Conservation (phyloP, 2,329 filamentous ascomycete genomes). For the Fusarium xylarioides region DNA sequence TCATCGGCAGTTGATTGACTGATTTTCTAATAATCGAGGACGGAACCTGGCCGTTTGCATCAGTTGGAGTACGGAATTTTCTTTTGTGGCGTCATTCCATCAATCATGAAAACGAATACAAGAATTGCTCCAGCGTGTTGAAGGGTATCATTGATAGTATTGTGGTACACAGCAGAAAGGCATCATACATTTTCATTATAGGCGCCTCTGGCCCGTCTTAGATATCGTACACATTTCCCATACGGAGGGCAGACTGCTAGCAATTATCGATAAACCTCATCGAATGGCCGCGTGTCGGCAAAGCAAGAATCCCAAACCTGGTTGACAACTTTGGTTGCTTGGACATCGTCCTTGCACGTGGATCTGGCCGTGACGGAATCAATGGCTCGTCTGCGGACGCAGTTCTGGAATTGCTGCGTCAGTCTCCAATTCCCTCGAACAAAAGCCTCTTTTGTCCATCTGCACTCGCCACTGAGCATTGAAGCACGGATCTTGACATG, state of each 20-base stretch:
- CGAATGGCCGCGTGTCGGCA: slow-evolving; percentile 91
- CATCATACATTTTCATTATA: slow-evolving; percentile 15
- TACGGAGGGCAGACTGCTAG: neutral
- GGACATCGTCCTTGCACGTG: slow-evolving; percentile 82
- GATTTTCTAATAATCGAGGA: slow-evolving; percentile 17
- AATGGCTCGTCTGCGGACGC: slow-evolving; percentile 83
- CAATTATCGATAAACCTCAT: slow-evolving; percentile 86
- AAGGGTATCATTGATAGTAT: slow-evolving; percentile 42
- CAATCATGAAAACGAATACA: slow-evolving; percentile 22
- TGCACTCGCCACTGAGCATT: slow-evolving; percentile 92
- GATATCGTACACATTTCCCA: slow-evolving; percentile 38
- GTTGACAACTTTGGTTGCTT: slow-evolving; percentile 89
- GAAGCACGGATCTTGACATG: slow-evolving; percentile 81
- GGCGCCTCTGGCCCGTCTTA: slow-evolving; percentile 11
- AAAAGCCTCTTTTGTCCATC: slow-evolving; percentile 88
- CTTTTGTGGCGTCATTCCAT: slow-evolving; percentile 32
- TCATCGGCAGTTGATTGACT: slow-evolving; percentile 28
- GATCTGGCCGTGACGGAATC: slow-evolving; percentile 82
- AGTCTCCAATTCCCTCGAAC: slow-evolving; percentile 86
- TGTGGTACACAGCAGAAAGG: slow-evolving; percentile 30
- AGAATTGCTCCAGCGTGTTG: slow-evolving; percentile 15
- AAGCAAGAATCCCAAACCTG: slow-evolving; percentile 99
- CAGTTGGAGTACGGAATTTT: slow-evolving; percentile 42
- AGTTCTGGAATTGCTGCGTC: slow-evolving; percentile 93
- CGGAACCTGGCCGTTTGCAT: slow-evolving; percentile 43